Conservation (phyloP, 768 basidiomycete species). For the Glaciozyma antarctica region DNA sequence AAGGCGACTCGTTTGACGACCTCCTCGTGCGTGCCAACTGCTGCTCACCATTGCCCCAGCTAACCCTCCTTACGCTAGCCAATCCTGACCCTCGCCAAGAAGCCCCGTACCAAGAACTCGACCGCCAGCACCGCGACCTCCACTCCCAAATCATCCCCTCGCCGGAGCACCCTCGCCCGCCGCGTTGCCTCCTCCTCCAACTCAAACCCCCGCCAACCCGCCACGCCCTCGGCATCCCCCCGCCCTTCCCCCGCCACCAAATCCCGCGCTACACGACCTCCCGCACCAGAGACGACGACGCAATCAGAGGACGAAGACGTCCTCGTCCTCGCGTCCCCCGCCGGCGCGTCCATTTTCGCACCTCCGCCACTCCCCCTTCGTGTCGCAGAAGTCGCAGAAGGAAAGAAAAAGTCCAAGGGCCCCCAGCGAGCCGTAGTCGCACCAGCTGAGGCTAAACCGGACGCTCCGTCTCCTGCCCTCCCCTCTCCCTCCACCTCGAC, state of each 20-base stretch:
- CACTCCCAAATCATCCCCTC: background rate
- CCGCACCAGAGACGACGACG: background rate
- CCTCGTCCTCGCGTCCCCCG: no score
- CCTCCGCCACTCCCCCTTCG: no score
- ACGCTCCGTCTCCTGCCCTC: constrained; percentile 77
- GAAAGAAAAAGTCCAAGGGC: no score
- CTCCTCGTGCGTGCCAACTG: background rate
- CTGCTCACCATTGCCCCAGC: background rate
- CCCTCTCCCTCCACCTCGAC: constrained; percentile 44
- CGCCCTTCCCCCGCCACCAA: constrained; percentile 37
- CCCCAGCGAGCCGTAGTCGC: no score
- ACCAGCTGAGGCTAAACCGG: constrained; percentile 18
- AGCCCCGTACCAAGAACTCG: background rate
- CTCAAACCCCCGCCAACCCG: constrained; percentile 34
- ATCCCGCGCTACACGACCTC: background rate
- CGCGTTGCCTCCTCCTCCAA: constrained; percentile 79
- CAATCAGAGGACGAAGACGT: no score
- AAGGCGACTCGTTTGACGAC: background rate
- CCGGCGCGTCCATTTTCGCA: no score
- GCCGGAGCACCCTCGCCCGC: constrained; percentile 42
- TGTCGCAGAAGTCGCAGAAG: no score
- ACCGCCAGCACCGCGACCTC: background rate
- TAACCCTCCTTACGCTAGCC: background rate
- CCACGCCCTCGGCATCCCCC: background rate
- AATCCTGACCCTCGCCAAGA: background rate